Percentiles rank a stretch among this genome's conserved stretches.
Evolutionary conservation across 2,329 filamentous ascomycete genomes (phyloP).

Genomic region (Ceratocystis harringtonii): DNA sequence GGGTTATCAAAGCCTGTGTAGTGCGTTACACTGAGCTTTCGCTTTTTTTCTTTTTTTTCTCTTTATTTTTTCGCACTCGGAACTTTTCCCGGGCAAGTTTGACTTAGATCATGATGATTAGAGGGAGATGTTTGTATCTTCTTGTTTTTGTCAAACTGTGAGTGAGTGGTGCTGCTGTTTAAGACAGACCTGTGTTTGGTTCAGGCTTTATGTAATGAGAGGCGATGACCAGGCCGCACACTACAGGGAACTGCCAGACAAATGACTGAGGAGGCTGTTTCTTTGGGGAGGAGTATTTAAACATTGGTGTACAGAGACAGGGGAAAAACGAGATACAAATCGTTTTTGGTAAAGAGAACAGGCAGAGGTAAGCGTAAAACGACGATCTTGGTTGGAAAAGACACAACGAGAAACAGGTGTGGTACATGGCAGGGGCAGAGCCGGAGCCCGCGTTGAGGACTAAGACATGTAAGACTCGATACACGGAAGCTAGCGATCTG

Average conservation of each 20-base stretch:
- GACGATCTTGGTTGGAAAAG: no score
- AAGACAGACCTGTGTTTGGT: neutral
- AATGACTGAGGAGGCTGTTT: neutral
- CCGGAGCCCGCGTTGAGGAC: neutral
- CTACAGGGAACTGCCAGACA: neutral
- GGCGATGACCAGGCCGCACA: neutral
- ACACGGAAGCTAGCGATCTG: neutral
- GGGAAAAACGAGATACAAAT: no score
- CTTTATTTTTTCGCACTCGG: neutral
- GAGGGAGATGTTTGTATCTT: neutral
- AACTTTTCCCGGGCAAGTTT: neutral
- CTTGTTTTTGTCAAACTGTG: neutral
- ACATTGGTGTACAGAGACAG: no score
- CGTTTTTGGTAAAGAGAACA: no score
- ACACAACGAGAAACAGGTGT: no score
- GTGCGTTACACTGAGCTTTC: neutral
- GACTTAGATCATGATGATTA: neutral
- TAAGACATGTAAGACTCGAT: neutral
- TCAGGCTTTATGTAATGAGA: neutral
- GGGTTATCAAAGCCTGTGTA: neutral
- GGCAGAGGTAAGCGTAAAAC: no score
- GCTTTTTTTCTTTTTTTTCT: no score
- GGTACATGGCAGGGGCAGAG: neutral
- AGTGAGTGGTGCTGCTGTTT: neutral
- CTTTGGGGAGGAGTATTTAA: neutral